Evolutionary conservation across 805 yeast genomes (phyloP).

Genomic region (Starmerella stigmatis): DNA sequence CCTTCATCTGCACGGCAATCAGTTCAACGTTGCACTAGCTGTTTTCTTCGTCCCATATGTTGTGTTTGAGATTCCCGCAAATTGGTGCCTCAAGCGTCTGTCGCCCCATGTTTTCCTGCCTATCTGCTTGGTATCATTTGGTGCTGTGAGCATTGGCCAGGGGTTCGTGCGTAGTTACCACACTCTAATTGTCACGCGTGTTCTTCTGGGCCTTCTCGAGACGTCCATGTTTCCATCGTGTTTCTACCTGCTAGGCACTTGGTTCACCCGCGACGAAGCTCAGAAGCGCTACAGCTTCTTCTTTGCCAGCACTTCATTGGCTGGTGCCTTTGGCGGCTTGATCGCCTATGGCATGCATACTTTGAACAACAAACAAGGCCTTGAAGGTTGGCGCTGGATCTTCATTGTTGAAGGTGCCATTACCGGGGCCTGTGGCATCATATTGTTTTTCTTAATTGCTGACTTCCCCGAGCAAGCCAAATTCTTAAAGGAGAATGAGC

Average conservation of each 20-base stretch:
- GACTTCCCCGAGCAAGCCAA: slow-evolving; percentile 65
- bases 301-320: slow-evolving; percentile 59
- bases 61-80: slow-evolving; percentile 54
- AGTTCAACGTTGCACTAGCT: slow-evolving; percentile 55
- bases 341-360: slow-evolving; percentile 55
- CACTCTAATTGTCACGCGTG: slow-evolving; percentile 52
- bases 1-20: slow-evolving; percentile 44
- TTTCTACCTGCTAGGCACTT: slow-evolving; percentile 44
- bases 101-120: slow-evolving; percentile 55
- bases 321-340: slow-evolving; percentile 72
- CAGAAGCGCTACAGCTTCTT: slow-evolving; percentile 60
- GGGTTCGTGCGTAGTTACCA: slow-evolving; percentile 53
- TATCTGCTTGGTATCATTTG: slow-evolving; percentile 52
- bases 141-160: slow-evolving; percentile 52
- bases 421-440: slow-evolving; percentile 31
- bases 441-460: slow-evolving; percentile 42
- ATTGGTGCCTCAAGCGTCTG: slow-evolving; percentile 46
- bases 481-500: slow-evolving; percentile 44
- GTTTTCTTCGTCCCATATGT: slow-evolving; percentile 65
- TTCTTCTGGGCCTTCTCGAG: slow-evolving; percentile 58
- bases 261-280: slow-evolving; percentile 54
- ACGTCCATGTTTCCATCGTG: slow-evolving; percentile 67
- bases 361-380: slow-evolving; percentile 35
- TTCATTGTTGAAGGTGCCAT: slow-evolving; percentile 43
- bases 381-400: slow-evolving; percentile 47